Evolutionary conservation across 345 rosid genomes (phyloP), one percentile per base, ranked within the genome.

Genomic region (Melaleuca quinquenervia): DNA sequence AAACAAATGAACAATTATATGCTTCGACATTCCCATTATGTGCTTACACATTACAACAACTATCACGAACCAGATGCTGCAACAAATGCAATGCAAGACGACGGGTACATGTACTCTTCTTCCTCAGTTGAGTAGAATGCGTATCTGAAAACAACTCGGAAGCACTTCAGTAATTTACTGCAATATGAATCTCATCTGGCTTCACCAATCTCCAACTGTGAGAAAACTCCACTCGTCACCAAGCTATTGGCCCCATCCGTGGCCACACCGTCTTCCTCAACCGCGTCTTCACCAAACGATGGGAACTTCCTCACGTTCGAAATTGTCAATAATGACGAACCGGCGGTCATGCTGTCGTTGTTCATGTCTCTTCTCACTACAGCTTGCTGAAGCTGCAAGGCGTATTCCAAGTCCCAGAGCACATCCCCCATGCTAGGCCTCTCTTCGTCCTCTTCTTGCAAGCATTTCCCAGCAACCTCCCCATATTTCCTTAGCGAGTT

Each of bases 391-490:
- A 92, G 92, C 84, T 85, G 91, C 53, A 92, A 54, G 29, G 93
- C 87, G 56, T 90, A 89, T 84, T 91, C 91, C 91, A 92, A 87
- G 88, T 93, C 93, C 95, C 96, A 96, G 21, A 87, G 84, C 83
- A 94, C 94, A 84, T 92, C 94, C 7, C 55, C 88, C 96, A 96
- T 96, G 3, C 84, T 82, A 52, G 96, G 94, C 86, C 96, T 91
- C 86, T 91, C 91, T 3, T 62, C 78, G 0, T 90, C 91, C 32
- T 89, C 85, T 52, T 93, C 96, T 32, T 84, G 89, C 93, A 95
- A 86, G 90, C 98, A 96, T 85, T 92, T 93, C 89, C 92, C 92
- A 2, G 89, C 91, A 5, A 88, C 87, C 51, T 92, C 94, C 12
- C 85, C 82, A 48, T 92, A 93, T 85, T 93, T 96, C 84, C 88